These are phyloP conservation scores for Cutaneotrichosporon cyanovorans DNA, from an alignment of 1,284 basidiomycete species.

Conservation along the genomic window DNA sequence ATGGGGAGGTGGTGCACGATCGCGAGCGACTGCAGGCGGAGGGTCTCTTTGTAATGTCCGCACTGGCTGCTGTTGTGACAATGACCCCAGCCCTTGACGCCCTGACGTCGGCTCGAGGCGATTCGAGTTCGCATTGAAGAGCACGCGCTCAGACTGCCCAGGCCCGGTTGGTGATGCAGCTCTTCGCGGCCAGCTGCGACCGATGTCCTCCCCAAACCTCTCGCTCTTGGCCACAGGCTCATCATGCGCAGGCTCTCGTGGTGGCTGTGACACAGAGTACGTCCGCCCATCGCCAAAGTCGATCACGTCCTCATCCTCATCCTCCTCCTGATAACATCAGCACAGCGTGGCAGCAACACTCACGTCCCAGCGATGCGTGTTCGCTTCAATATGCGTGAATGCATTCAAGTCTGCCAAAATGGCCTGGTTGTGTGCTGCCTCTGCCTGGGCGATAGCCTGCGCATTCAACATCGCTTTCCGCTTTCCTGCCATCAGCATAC, in stretches of 20 bases:
- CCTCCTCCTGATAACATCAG: constrained; percentile 64
- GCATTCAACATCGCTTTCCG: constrained; percentile 29
- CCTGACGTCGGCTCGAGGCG: constrained; percentile 55
- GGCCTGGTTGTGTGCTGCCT: constrained; percentile 55
- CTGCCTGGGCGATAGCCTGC: constrained; percentile 42
- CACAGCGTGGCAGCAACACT: constrained; percentile 33
- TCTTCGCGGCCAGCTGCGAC: constrained; percentile 76
- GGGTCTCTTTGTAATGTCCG: constrained; percentile 40
- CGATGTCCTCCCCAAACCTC: constrained; percentile 65
- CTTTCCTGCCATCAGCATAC: constrained; percentile 24
- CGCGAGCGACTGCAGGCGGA: constrained; percentile 1
- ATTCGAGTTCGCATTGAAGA: constrained; percentile 88
- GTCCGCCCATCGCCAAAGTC: constrained; percentile 88
- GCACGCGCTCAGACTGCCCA: constrained; percentile 47
- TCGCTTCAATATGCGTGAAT: constrained; percentile 84
- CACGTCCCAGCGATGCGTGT: constrained; percentile 93
- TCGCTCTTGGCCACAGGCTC: constrained; percentile 39
- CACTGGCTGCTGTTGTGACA: constrained; percentile 24
- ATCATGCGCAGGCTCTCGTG: constrained; percentile 19
- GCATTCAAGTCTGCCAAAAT: constrained; percentile 59
- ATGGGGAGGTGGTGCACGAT: constrained; percentile 21
- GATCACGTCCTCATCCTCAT: constrained; percentile 80
- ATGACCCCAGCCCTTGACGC: constrained; percentile 6
- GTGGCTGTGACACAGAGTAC: constrained; percentile 54
- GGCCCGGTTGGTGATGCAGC: constrained; percentile 7